Base-by-base conservation (phyloP, 1,284 basidiomycete genomes). In the Hypsizygus ulmarius region DNA sequence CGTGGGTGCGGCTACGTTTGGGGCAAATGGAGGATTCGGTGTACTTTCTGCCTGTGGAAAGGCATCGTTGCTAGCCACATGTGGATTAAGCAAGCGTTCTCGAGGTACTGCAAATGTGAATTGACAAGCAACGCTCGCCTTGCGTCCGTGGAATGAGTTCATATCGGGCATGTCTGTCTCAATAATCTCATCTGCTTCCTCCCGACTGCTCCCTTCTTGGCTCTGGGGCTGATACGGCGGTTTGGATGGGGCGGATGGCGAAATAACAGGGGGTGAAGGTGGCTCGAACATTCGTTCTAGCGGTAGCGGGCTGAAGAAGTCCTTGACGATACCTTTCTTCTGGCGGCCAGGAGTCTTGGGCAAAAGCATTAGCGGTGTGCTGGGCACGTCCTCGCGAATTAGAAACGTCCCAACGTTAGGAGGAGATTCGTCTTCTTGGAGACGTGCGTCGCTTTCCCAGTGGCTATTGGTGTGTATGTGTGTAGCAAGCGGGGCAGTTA, bases 201-300 rank as follows among this genome's bases (percentile, higher is more conserved):
- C 14, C 10, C 25, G 39, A 3, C 27, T 33, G 18, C 18, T 28
- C 33, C n/a, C 44, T 10, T 27, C 32, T 5, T n/a, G 11, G 19
- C 19, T 40, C 15, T 27, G 36, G 10, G 43, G 43, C 25, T 28
- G 19, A 45, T 35, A 50, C 39, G 45, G 45, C 32, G 43, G 43
- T 39, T 40, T 36, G 36, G 43, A 36, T 43, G 63, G 58, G 28
- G 52, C 8, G 61, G 39, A 9, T 67, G 15, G 43, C 67, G 5
- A 64, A 60, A 47, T 63, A 59, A 65, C 52, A 40, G 57, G 84
- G 1, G 86, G 87, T 2, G 90, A 88, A 0, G 93, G 93, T 5
- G 93, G 92, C 54, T 93, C 87, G 58, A 95, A 95, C 89, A 95
- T 91, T 45, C 78, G 78, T 66, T 95, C 92, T 8, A 95, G 74